Evolutionary conservation across 805 yeast genomes (phyloP).

Genomic region (Clavispora phyllophila): DNA sequence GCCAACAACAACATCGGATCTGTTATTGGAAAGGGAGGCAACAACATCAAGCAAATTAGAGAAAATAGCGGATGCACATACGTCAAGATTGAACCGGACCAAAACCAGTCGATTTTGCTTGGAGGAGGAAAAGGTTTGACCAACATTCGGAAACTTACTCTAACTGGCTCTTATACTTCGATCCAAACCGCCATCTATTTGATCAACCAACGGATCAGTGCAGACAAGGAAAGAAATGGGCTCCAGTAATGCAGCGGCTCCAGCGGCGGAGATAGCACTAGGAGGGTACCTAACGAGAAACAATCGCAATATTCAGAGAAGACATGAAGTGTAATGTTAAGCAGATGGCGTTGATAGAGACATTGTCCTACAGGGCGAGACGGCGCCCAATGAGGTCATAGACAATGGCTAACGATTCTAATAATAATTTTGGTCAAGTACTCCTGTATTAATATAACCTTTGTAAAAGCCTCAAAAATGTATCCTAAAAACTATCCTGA

Average conservation of each 20-base stretch:
- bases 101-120: conserved; percentile 44
- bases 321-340: background rate
- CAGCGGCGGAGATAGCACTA: too few relatives aligned
- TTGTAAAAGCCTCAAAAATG: too few relatives aligned
- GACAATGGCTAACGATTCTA: background rate
- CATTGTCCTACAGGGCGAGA: background rate
- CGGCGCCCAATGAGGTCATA: too few relatives aligned
- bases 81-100: conserved; percentile 63
- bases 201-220: conserved; percentile 66
- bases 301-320: background rate
- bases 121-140: conserved; percentile 42
- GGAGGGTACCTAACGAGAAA: too few relatives aligned
- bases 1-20: conserved; percentile 78
- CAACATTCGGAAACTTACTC: conserved; percentile 52
- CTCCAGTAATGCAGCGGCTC: conserved; percentile 4
- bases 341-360: background rate
- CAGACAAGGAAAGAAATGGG: conserved; percentile 51
- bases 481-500: too few relatives aligned
- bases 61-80: conserved; percentile 67
- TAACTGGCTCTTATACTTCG: conserved; percentile 62
- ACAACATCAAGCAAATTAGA: conserved; percentile 72
- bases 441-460: background rate
- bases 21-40: conserved; percentile 83
- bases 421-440: background rate
- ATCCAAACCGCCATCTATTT: conserved; percentile 69